Evolutionary conservation across 768 basidiomycete species (phyloP), one percentile per base, ranked within the genome.

Genomic region (Cyclocybe cylindracea): DNA sequence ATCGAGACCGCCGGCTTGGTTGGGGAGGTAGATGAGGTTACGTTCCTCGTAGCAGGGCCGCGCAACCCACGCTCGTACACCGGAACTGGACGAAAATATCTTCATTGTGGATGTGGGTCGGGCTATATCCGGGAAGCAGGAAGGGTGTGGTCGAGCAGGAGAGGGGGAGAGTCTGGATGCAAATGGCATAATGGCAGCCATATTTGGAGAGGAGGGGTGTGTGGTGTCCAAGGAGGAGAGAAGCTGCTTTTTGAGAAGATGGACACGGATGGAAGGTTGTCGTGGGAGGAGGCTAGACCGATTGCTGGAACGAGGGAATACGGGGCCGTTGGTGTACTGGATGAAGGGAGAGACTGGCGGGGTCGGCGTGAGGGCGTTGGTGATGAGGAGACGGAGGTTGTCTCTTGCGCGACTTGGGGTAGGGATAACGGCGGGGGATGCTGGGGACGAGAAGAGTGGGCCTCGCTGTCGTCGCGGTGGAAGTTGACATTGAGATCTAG

Each of bases 31-130:
- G 4, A 88, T 71, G 24, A 72, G 67, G 55, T 79, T 70, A 32
- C 88, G 76, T 50, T 91, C 87, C 66, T 92, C 89, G 64, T 89
- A 91, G 62, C 86, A 86, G 19, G 86, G 84, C 3, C 89, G 85
- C 35, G 75, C 72, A 54, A 82, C 75, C 90, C 90, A 92, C n/a
- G 70, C 77, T 39, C 76, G 77, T 41, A 92, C 71, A 48, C 86
- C 85, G 10, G 71, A 70, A 61, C 85, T 86, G 37, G 68, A 67
- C n/a, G 60, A 62, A 35, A 69, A 70, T 37, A 74, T 60, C 36
- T 58, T 61, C n/a, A 63, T 61, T 45, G 64, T 59, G 39, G 60
- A 60, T 39, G 65, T 59, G n/a, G 70, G 72, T 41, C 67, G 69
- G 34, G 66, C 55, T 50, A 57, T 49, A 59, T 62, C 51, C 18